Evolutionary conservation across 2,329 filamentous ascomycete genomes (phyloP).

Genomic region (Pseudophaeomoniella oleicola): DNA sequence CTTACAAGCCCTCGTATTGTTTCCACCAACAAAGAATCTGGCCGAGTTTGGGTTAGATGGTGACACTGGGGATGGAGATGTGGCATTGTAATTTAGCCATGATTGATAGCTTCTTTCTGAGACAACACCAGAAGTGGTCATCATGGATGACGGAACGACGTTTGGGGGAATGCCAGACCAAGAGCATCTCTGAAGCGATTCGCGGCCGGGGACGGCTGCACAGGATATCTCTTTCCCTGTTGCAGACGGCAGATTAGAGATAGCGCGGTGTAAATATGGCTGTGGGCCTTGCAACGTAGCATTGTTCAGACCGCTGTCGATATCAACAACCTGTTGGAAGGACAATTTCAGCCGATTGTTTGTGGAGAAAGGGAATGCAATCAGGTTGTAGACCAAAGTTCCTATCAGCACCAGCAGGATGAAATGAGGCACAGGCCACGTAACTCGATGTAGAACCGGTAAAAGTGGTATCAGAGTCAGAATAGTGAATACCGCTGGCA

Average conservation of each 20-base stretch:
- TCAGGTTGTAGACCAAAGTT: conserved; percentile 72
- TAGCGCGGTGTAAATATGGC: conserved; percentile 51
- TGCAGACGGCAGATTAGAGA: conserved; percentile 56
- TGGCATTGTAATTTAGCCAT: conserved; percentile 55
- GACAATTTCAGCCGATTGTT: conserved; percentile 71
- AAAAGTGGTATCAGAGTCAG: conserved; percentile 60
- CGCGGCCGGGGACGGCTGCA: conserved; percentile 18
- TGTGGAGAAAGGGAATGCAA: conserved; percentile 75
- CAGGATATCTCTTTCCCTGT: conserved; percentile 47
- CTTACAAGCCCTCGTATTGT: conserved; percentile 66
- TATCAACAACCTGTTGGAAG: conserved; percentile 68
- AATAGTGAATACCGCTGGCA: conserved; percentile 52
- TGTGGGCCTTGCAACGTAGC: conserved; percentile 57
- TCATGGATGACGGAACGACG: conserved; percentile 33
- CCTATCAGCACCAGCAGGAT: conserved; percentile 57
- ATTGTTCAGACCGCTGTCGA: conserved; percentile 55
- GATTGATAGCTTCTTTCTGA: conserved; percentile 30
- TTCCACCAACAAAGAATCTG: conserved; percentile 51
- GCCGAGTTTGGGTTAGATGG: conserved; percentile 32
- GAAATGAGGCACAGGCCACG: conserved; percentile 66
- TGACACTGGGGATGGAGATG: conserved; percentile 18
- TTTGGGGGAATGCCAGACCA: conserved; percentile 57
- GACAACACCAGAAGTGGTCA: conserved; percentile 23
- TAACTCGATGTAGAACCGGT: conserved; percentile 78
- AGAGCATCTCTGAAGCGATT: conserved; percentile 42